phyloP scores from a whole-genome alignment of 352 stramenopile species.

The Phytophthora colocasiae region DNA sequence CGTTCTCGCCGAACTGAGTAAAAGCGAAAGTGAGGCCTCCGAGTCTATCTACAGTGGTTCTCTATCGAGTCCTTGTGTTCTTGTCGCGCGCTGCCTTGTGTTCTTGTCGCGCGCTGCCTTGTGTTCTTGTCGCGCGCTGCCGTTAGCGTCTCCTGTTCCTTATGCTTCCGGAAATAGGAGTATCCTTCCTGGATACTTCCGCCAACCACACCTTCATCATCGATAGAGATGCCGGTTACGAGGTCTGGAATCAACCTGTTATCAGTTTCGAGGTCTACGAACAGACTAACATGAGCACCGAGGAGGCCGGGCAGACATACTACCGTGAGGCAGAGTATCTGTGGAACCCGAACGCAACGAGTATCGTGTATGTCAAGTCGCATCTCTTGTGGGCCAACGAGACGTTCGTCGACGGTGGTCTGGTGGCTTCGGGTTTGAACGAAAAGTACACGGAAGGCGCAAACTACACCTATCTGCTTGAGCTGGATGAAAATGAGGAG shows the following conservation, averaged over 20 bases:
- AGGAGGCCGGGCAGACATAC: constrained; percentile 32
- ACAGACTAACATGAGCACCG: constrained; percentile 24
- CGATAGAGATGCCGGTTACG: constrained; percentile 31
- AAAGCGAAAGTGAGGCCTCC: not conserved
- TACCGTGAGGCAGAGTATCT: constrained; percentile 40
- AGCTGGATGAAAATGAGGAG: constrained; percentile 28
- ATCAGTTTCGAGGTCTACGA: constrained; percentile 43
- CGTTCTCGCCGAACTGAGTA: not conserved
- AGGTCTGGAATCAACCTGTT: constrained; percentile 64
- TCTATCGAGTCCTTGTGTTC: not conserved
- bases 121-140: too few relatives aligned
- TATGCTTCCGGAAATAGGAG: too few relatives aligned
- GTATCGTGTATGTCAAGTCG: constrained; percentile 43
- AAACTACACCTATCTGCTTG: constrained; percentile 39
- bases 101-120: too few relatives aligned
- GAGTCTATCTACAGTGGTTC: not conserved
- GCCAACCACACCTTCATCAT: constrained; percentile 46
- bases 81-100: not conserved
- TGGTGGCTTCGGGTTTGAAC: constrained; percentile 23
- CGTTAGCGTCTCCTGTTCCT: too few relatives aligned
- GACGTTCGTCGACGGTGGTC: constrained; percentile 24
- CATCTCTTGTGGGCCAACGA: constrained; percentile 47
- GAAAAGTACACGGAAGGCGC: constrained; percentile 4
- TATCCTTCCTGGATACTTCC: too few relatives aligned
- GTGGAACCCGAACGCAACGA: constrained; percentile 42